phyloP scores from a whole-genome alignment of 2,329 filamentous ascomycete genomes.

The Clonostachys rhizophaga region DNA sequence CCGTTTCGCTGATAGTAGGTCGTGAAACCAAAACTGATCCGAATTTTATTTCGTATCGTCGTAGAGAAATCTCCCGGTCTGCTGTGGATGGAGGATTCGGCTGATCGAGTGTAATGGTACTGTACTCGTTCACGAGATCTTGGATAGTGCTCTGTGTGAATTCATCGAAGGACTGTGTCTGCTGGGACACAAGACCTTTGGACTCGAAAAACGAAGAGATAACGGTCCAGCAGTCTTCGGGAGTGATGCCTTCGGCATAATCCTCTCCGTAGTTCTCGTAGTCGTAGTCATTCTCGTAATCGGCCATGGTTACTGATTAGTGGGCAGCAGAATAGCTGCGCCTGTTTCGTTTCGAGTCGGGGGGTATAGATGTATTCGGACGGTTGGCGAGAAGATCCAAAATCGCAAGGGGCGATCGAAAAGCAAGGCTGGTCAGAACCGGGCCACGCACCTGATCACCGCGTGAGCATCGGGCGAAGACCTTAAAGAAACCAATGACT shows the following conservation, averaged over 20 bases:
- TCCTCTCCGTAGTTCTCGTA: slow-evolving; percentile 70
- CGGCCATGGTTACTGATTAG: slow-evolving; percentile 35
- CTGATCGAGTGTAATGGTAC: slow-evolving; percentile 87
- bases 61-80: slow-evolving; percentile 76
- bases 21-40: slow-evolving; percentile 84
- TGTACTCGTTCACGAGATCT: slow-evolving; percentile 89
- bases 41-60: slow-evolving; percentile 93
- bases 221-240: slow-evolving; percentile 97
- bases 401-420: too few species aligned
- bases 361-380: too few species aligned
- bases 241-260: slow-evolving; percentile 70
- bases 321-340: too few species aligned
- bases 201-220: slow-evolving; percentile 95
- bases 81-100: slow-evolving; percentile 74
- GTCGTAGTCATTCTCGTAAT: slow-evolving; percentile 53
- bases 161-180: slow-evolving; percentile 97
- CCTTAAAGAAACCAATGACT: too few species aligned
- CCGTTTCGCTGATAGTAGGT: slow-evolving; percentile 88
- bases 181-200: slow-evolving; percentile 94
- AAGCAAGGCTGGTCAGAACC: too few species aligned
- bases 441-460: too few species aligned
- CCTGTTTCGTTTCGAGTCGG: too few species aligned
- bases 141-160: slow-evolving; percentile 94
- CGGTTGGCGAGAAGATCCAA: too few species aligned
- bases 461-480: too few species aligned